phyloP scores from a whole-genome alignment of 2,329 filamentous ascomycete species.

The Grosmannia huntii region DNA sequence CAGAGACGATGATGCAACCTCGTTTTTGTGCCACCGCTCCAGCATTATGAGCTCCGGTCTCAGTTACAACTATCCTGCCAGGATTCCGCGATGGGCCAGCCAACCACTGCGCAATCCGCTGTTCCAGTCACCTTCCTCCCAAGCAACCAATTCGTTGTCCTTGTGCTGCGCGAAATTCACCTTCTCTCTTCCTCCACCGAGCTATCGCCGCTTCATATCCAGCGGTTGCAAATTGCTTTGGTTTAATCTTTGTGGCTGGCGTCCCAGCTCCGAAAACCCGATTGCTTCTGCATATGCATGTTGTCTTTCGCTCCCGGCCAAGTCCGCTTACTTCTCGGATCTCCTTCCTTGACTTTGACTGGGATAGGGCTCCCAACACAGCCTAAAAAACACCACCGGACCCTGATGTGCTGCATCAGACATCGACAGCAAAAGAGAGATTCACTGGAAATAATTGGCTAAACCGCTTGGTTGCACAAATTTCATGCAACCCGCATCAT shows the following conservation, averaged over 20 bases:
- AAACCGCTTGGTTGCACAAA: conserved; percentile 13
- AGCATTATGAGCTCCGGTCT: background rate
- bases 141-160: background rate
- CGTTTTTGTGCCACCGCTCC: background rate
- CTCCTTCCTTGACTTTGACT: background rate
- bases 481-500: conserved; percentile 16
- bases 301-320: background rate
- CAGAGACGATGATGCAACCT: too few relatives aligned
- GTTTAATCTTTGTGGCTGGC: background rate
- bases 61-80: background rate
- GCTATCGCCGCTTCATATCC: background rate
- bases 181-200: background rate
- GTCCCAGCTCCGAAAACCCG: background rate
- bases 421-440: background rate
- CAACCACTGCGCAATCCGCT: background rate
- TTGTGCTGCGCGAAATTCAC: background rate
- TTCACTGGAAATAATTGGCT: background rate
- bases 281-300: background rate
- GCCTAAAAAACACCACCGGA: background rate
- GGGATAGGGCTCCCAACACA: background rate
- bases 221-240: background rate
- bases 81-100: background rate
- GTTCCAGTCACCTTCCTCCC: background rate
- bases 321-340: background rate
- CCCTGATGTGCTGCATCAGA: background rate